phyloP scores from a whole-genome alignment of 176 grass and related monocot genomes.

The Rhynchospora breviuscula region DNA sequence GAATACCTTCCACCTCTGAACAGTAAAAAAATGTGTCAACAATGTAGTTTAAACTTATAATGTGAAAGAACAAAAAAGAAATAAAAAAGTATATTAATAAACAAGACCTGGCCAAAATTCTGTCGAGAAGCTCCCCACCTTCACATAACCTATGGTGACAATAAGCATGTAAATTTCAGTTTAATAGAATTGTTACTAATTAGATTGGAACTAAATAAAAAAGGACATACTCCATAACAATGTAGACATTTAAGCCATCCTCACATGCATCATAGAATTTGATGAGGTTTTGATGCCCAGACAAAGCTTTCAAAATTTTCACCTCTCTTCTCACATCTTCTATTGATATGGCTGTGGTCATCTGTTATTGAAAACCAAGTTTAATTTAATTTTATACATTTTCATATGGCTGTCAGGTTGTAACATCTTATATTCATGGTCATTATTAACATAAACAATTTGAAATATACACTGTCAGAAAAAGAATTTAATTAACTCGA shows the following conservation, averaged over 20 bases:
- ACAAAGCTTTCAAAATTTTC: conserved; percentile 98
- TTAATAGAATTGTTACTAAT: conserved; percentile 8
- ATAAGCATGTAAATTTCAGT: conserved; percentile 10
- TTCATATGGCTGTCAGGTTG: neutral
- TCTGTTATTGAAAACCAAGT: conserved; percentile 49
- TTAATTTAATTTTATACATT: neutral
- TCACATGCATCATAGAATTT: conserved; percentile 99
- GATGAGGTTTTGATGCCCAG: conserved; percentile 89
- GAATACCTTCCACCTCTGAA: conserved; percentile 97
- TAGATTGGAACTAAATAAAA: conserved; percentile 27
- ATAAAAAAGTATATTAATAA: neutral
- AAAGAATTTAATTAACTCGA: neutral
- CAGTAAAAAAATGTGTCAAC: conserved; percentile 27
- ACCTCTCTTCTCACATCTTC: conserved; percentile 98
- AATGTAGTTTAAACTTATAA: neutral
- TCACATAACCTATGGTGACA: conserved; percentile 74
- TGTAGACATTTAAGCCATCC: conserved; percentile 98
- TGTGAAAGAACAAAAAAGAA: neutral
- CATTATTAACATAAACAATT: conserved; percentile 25
- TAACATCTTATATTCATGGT: conserved; percentile 71
- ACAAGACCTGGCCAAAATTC: conserved; percentile 91
- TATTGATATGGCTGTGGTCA: conserved; percentile 97
- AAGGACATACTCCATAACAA: conserved; percentile 98
- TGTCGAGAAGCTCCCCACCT: conserved; percentile 92
- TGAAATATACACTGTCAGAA: neutral